Conservation (phyloP, 129 eudicot species). For the Glebionis coronaria region DNA sequence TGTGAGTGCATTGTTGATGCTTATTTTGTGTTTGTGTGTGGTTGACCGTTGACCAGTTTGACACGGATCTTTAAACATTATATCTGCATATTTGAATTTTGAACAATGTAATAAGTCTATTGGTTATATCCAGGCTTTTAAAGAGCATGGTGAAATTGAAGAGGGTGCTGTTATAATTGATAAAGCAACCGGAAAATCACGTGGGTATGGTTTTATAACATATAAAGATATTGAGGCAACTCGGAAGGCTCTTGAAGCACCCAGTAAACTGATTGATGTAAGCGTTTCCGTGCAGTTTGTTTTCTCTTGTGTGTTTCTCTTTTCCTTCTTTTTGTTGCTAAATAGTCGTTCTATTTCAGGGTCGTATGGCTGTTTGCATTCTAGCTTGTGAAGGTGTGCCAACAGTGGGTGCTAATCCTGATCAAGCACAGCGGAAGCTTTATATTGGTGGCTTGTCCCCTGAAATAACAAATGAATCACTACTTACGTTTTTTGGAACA, state of each 20-base stretch:
- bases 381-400: slow-evolving; percentile 68
- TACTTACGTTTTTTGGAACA: slow-evolving; percentile 48
- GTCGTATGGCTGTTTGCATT: slow-evolving; percentile 70
- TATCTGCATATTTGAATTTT: background rate
- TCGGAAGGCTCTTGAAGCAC: slow-evolving; percentile 56
- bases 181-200: slow-evolving; percentile 66
- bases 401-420: slow-evolving; percentile 36
- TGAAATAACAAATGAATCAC: slow-evolving; percentile 60
- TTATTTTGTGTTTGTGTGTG: slow-evolving; percentile 27
- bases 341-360: slow-evolving; percentile 34
- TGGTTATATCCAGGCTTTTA: slow-evolving; percentile 40
- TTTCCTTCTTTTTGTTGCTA: background rate
- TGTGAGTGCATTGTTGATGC: slow-evolving; percentile 65
- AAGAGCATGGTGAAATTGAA: slow-evolving; percentile 72
- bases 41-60: slow-evolving; percentile 17
- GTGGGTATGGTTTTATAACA: slow-evolving; percentile 78
- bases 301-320: background rate
- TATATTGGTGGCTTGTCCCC: slow-evolving; percentile 69
- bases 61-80: background rate
- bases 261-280: slow-evolving; percentile 71
- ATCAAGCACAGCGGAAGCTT: slow-evolving; percentile 74
- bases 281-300: slow-evolving; percentile 17
- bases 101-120: too few species aligned
- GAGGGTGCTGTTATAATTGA: slow-evolving; percentile 73
- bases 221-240: slow-evolving; percentile 62